Base-by-base conservation (phyloP, 2,329 filamentous ascomycete genomes). In the Fusarium robinianum region DNA sequence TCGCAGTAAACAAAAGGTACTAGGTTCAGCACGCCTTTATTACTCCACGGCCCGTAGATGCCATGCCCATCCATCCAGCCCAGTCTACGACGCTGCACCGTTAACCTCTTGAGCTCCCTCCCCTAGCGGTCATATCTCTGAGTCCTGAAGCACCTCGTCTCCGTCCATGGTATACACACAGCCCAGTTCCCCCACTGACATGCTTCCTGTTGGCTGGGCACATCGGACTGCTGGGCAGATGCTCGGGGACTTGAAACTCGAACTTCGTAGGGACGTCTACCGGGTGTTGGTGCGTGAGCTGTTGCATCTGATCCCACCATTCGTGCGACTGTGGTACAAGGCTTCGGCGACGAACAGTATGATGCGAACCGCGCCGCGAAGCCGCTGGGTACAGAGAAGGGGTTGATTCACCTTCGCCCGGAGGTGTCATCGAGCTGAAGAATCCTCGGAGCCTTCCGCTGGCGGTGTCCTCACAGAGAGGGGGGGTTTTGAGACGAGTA, bases 91-190 rank as follows among this genome's bases (percentile, higher is more conserved):
- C n/a, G n/a, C n/a, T 15, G 11, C 14, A n/a, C n/a, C n/a, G n/a
- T 15, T 39, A 21, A 14, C 10, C 8, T 6, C 25, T 35, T 25
- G 18, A 33, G 9, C 37, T 29, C 12, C 15, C 22, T 3, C 10
- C 10, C 8, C 17, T 12, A 5, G 14, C 12, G 12, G n/a, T 8
- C 2, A 16, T 23, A 16, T 17, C 21, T 18, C 21, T 47, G 11
- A 59, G 23, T 1, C 30, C 34, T 6, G 55, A 53, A 8, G 17
- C 24, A 5, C 37, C 37, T 23, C 49, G 67, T 34, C 62, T 58
- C 21, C 74, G 64, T 3, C 74, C 74, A 35, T 77, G 74, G 50
- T 76, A 77, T 3, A 79, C 74, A 41, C 77, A 80, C 3, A 79
- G 46, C 0, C 73, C 75, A 5, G 66, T 71, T 5, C 76, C 74